These are phyloP conservation scores for Pythium myriotylum DNA, from an alignment of 352 stramenopile species.

Conservation along the genomic window DNA sequence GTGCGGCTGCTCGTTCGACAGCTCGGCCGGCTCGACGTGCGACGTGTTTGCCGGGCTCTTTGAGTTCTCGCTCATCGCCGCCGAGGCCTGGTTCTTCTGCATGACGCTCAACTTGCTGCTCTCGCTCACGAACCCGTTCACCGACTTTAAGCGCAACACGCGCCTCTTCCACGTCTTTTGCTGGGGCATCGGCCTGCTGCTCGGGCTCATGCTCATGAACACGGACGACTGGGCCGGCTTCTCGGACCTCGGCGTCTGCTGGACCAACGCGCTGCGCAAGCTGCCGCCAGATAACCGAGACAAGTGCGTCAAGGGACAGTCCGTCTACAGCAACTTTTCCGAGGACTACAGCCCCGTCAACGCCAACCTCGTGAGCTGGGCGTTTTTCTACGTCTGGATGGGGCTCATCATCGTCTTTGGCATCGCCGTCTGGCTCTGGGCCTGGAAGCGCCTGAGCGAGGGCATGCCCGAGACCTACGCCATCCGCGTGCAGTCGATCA, in stretches of 20 bases:
- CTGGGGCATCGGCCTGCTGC: conserved; percentile 64
- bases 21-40: conserved; percentile 54
- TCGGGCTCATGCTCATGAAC: conserved; percentile 74
- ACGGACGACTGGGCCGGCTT: conserved; percentile 79
- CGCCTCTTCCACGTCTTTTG: conserved; percentile 85
- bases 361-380: conserved; percentile 86
- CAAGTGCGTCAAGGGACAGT: conserved; percentile 31
- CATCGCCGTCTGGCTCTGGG: conserved; percentile 85
- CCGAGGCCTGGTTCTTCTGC: conserved; percentile 89
- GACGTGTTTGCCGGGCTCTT: conserved; percentile 80
- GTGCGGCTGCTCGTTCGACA: conserved; percentile 69
- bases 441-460: conserved; percentile 84
- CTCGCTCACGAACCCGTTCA: conserved; percentile 90
- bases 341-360: conserved; percentile 73
- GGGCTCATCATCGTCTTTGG: conserved; percentile 77
- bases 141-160: conserved; percentile 88
- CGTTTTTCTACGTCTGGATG: conserved; percentile 91
- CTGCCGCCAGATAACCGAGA: conserved; percentile 39
- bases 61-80: conserved; percentile 83
- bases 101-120: conserved; percentile 89
- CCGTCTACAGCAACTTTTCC: conserved; percentile 70
- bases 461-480: conserved; percentile 89
- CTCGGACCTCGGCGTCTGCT: conserved; percentile 86
- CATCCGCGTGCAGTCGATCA: conserved; percentile 85
- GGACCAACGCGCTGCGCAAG: conserved; percentile 83